A percentile compares a stretch with the other conserved stretches of the same genome.
Evolutionary conservation across 2,329 filamentous ascomycete genomes (phyloP).

Genomic region (Xylariaceae sp.): DNA sequence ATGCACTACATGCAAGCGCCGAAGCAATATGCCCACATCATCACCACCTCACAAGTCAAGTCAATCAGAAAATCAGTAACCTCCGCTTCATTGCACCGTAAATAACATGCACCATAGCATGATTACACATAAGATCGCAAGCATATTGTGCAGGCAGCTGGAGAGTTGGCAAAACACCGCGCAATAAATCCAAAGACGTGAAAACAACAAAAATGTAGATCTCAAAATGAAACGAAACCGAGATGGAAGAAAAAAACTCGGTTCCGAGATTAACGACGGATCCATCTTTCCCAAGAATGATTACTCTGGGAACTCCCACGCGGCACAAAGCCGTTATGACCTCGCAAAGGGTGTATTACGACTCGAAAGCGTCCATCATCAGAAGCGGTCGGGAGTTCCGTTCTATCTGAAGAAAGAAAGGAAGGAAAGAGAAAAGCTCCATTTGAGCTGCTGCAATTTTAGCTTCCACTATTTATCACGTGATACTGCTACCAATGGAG

Average conservation of each 20-base stretch:
- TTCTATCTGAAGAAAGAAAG: slow-evolving; percentile 47
- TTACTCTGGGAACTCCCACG: slow-evolving; percentile 31
- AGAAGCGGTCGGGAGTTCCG: slow-evolving; percentile 39
- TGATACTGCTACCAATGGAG: slow-evolving; percentile 5
- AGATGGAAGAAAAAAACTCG: slow-evolving; percentile 29
- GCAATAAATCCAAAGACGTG: not conserved
- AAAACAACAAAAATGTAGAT: slow-evolving; percentile 29
- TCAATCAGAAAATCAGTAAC: no score
- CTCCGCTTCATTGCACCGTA: no score
- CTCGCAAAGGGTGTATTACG: slow-evolving; percentile 22
- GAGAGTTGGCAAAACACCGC: not conserved
- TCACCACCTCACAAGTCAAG: no score
- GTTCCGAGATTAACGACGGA: slow-evolving; percentile 37
- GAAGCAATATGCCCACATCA: no score
- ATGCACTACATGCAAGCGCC: no score
- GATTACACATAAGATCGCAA: not conserved
- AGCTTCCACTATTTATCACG: slow-evolving; percentile 16
- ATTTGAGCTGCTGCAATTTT: slow-evolving; percentile 1
- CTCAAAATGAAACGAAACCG: slow-evolving; percentile 36
- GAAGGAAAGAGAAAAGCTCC: slow-evolving; percentile 14
- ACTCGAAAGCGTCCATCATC: slow-evolving; percentile 11
- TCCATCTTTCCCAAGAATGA: slow-evolving; percentile 33
- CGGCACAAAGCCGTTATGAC: slow-evolving; percentile 25
- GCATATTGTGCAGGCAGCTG: not conserved
- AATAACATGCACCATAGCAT: no score